Conservation (phyloP, 495 filamentous ascomycete genomes). For the Aspergillus homomorphus region DNA sequence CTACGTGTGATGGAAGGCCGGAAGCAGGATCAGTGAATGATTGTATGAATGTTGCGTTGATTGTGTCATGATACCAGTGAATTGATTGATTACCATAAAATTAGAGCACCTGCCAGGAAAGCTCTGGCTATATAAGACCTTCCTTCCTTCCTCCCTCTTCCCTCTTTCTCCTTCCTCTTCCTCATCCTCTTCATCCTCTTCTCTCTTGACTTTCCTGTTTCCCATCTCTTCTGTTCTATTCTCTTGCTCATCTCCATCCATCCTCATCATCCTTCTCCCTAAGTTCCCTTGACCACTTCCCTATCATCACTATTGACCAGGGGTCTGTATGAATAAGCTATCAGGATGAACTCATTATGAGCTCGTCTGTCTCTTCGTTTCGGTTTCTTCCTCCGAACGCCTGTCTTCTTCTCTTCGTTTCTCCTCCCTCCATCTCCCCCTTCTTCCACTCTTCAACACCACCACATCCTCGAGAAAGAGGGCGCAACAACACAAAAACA, state of each 20-base stretch:
- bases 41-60: no score
- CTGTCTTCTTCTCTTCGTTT: neutral
- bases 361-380: no score
- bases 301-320: neutral
- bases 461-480: no score
- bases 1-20: conserved; percentile 74
- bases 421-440: neutral
- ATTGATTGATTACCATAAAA: neutral
- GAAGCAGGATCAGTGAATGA: conserved; percentile 34
- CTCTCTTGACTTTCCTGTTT: no score
- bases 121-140: neutral
- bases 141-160: conserved; percentile 3
- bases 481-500: no score
- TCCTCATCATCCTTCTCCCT: neutral
- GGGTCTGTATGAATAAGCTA: neutral
- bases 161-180: conserved; percentile 6
- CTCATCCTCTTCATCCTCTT: conserved; percentile 11
- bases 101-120: neutral
- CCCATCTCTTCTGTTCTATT: no score
- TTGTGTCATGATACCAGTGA: neutral
- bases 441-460: neutral
- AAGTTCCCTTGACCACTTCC: no score
- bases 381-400: neutral
- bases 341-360: neutral
- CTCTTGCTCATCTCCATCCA: neutral